Evolutionary conservation across 2,329 filamentous ascomycete genomes (phyloP).

Genomic region (Diaporthe vexans): DNA sequence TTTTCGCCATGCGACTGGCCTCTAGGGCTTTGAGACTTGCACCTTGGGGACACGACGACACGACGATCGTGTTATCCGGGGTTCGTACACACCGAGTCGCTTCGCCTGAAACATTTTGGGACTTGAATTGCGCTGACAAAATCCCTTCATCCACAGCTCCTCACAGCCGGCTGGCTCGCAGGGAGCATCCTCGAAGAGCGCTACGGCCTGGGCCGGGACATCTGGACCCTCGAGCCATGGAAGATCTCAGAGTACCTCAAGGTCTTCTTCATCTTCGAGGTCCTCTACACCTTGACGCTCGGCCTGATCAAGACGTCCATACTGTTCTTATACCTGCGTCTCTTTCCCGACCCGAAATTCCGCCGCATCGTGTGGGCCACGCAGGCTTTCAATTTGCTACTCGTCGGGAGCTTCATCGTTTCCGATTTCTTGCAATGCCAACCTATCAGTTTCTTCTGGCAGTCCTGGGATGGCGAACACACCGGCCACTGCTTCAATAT

Average conservation of each 20-base stretch:
- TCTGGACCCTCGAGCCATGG: slow-evolving; percentile 42
- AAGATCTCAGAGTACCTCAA: slow-evolving; percentile 38
- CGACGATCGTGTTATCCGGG: slow-evolving; percentile 18
- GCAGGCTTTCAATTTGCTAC: slow-evolving; percentile 32
- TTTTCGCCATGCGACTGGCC: slow-evolving; percentile 7
- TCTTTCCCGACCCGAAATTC: slow-evolving; percentile 8
- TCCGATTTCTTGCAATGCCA: slow-evolving; percentile 39
- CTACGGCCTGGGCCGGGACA: slow-evolving; percentile 42
- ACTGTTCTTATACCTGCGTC: slow-evolving; percentile 30
- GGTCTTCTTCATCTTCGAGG: slow-evolving; percentile 46
- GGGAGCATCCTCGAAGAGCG: slow-evolving; percentile 52
- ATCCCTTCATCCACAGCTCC: not conserved
- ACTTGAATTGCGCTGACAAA: not conserved
- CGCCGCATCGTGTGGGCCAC: slow-evolving; percentile 35
- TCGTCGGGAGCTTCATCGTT: slow-evolving; percentile 40
- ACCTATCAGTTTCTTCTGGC: slow-evolving; percentile 42
- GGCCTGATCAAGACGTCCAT: slow-evolving; percentile 29
- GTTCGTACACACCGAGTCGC: not conserved
- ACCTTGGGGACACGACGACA: slow-evolving; percentile 28
- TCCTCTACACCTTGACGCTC: slow-evolving; percentile 38
- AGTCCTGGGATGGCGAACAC: slow-evolving; percentile 41
- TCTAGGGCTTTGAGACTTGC: slow-evolving; percentile 6
- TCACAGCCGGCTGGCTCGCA: not conserved
- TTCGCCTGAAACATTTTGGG: not conserved
- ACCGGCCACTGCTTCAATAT: slow-evolving; percentile 30